Evolutionary conservation across 2,329 filamentous ascomycete genomes (phyloP), one percentile per base, ranked within the genome.

Genomic region (Fusarium sarcochroum): DNA sequence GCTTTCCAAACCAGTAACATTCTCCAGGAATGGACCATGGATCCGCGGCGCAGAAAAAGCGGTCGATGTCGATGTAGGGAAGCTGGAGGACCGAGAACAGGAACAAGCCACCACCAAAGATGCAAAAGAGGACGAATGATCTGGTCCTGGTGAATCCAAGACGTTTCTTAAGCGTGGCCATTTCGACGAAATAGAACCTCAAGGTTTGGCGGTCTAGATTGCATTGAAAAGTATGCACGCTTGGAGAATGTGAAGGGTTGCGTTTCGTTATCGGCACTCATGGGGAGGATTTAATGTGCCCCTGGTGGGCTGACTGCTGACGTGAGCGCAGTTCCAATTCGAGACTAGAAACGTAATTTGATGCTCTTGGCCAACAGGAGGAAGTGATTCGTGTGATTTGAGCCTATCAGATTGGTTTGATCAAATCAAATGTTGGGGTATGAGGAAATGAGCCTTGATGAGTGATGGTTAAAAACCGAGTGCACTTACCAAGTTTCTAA

Each of bases 1-100:
- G 49, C 7, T 37, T 50, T 6, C 54, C 49, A 2, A 66, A 66
- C 2, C 51, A 38, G 0, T 41, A 66, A 2, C 63, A 66, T 50
- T 66, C 63, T 15, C 63, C 63, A 0, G 63, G 63, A 0, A 45
- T 25, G 0, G 55, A 30, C 62, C 35, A 57, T 0, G 56, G 62
- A 5, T 32, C 4, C 23, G 44, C 35, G 1, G 45, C 49, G 11
- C 62, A 66, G 7, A 66, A 57, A 1, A 66, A 35, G 5, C 58
- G 34, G 11, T 66, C 62, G 3, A 66, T 66, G 6, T 57, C 50
- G 5, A 66, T 35, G 6, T 32, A 51, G 0, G 49, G 62, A 1
- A 66, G 41, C 3, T 66, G 63, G 4, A 62, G 32, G 0, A 44
- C 44, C 1, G 63, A 66, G 45, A 66, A 66, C 11, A 62, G 13